phyloP scores from a whole-genome alignment of 805 yeast genomes.

The Yarrowia sp. region DNA sequence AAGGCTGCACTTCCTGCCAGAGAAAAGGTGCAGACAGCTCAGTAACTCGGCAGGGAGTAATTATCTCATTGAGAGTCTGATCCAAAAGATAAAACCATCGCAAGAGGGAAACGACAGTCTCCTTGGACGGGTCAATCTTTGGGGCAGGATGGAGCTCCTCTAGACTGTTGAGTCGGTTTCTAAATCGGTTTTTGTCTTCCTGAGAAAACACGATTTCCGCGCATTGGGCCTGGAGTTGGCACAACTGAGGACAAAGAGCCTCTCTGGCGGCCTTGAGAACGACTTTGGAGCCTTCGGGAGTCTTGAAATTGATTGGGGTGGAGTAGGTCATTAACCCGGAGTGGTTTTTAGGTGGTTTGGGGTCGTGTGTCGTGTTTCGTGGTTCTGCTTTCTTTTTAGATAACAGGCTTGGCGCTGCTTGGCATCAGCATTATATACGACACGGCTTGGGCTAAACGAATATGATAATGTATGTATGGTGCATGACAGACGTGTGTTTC shows the following conservation, averaged over 20 bases:
- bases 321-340: constrained; percentile 17
- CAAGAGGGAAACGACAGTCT: background rate
- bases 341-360: background rate
- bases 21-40: constrained; percentile 9
- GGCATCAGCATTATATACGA: constrained; percentile 26
- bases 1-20: constrained; percentile 12
- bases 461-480: constrained; percentile 35
- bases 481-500: constrained; percentile 17
- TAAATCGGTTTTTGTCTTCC: constrained; percentile 12
- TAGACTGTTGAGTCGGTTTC: constrained; percentile 20
- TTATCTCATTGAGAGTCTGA: constrained; percentile 17
- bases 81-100: constrained; percentile 17
- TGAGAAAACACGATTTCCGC: constrained; percentile 6
- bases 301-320: constrained; percentile 22
- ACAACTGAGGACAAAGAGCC: constrained; percentile 10
- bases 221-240: background rate
- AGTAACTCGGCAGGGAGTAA: constrained; percentile 9
- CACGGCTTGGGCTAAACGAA: constrained; percentile 22
- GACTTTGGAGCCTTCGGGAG: constrained; percentile 15
- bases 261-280: constrained; percentile 23
- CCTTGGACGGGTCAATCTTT: background rate
- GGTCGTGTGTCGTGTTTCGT: background rate
- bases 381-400: background rate
- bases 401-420: constrained; percentile 16
- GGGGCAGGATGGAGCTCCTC: constrained; percentile 13